Evolutionary conservation across 2,329 filamentous ascomycete genomes (phyloP).

Genomic region (Fusarium sp.): DNA sequence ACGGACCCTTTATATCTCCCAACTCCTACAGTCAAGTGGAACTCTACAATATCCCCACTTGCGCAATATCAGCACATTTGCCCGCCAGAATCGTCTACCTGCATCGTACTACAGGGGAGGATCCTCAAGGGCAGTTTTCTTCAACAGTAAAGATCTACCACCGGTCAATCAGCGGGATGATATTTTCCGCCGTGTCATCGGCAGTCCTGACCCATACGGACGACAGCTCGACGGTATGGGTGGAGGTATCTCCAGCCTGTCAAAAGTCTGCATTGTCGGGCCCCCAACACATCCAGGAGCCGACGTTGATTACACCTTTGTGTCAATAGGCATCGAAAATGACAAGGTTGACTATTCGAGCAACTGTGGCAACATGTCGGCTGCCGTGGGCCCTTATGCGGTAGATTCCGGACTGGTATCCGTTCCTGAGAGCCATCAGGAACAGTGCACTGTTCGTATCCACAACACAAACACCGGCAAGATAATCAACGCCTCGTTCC

Average conservation of each 20-base stretch:
- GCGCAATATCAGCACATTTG: not conserved
- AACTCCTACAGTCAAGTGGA: too few relatives aligned
- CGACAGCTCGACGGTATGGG: conserved; percentile 73
- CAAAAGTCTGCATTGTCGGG: conserved; percentile 70
- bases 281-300: conserved; percentile 53
- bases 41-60: too few relatives aligned
- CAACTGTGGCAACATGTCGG: conserved; percentile 74
- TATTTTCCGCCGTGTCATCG: not conserved
- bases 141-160: not conserved
- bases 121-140: not conserved
- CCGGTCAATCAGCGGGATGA: not conserved
- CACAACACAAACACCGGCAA: not conserved
- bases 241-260: conserved; percentile 69
- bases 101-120: not conserved
- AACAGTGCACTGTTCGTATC: not conserved
- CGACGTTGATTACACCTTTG: conserved; percentile 73
- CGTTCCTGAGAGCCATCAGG: not conserved
- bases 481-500: not conserved
- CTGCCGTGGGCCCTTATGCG: conserved; percentile 69
- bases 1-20: too few relatives aligned
- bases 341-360: conserved; percentile 67
- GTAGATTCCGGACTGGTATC: conserved; percentile 61
- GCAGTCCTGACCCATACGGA: not conserved
- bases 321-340: conserved; percentile 68
- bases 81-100: not conserved